Evolutionary conservation across 2,329 filamentous ascomycete species (phyloP), one percentile per base, ranked within the genome.

Genomic region (Aulographum hederae): DNA sequence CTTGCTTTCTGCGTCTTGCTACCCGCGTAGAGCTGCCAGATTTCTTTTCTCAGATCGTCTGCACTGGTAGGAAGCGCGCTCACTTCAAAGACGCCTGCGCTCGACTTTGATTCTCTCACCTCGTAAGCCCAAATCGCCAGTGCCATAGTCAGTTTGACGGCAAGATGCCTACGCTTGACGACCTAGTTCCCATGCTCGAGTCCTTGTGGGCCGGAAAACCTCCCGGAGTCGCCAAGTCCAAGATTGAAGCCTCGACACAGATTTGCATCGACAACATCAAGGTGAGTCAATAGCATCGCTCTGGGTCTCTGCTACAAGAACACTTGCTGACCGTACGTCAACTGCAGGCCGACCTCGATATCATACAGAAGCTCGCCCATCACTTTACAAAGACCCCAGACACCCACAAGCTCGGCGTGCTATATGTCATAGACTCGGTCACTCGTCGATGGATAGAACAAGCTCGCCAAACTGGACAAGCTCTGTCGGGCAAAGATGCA

Each of bases 351-450:
- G 86, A 95, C 62, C 89, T 82, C 33, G 74, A 85, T 46, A 73
- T 98, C 50, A 81, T 95, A 46, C 84, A 93, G 56, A 94, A 92
- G 56, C 78, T 98, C 49, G 93, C 80, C 60, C 91, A 85, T 42
- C 85, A 94, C 51, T 91, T 95, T 68, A 93, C 91, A 59, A 92
- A 89, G 58, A 77, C 85, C 43, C 81, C 82, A 37, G 73, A 73
- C 53, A 92, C 84, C 53, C 86, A 98, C 70, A 98, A 98, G 62
- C 70, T 98, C 57, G 89, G 89, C 60, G 85, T 94, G 51, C 76
- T 98, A 61, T 98, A 98, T 75, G 85, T 95, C 61, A 81, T 98
- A 85, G 89, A 98, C 69, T 93, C 86, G 65, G 85, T 98, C 70
- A 86, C 85, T 56, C 82, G 89, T 60, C 86, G 91, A 64, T 98